A percentile compares a stretch with the other conserved stretches of the same genome.
phyloP scores from a whole-genome alignment of 108 stramenopile species.

The Cylindrotheca closterium region DNA sequence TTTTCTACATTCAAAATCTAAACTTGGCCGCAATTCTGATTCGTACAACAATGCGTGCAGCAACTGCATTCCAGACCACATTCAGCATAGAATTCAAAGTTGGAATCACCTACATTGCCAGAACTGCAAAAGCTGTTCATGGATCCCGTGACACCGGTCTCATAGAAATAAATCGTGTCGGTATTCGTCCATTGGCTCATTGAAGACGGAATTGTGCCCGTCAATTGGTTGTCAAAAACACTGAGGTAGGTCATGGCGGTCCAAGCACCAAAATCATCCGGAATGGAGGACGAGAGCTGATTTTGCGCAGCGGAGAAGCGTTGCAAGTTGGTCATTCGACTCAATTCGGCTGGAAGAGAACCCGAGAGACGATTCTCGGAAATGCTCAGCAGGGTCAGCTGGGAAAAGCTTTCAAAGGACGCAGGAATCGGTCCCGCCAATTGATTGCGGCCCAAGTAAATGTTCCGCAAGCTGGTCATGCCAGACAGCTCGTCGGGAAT shows the following conservation, averaged over 20 bases:
- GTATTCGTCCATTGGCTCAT: conserved; percentile 23
- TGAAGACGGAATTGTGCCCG: conserved; percentile 44
- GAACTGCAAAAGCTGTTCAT: neutral
- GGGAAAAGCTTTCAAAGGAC: conserved; percentile 23
- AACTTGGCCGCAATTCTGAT: neutral
- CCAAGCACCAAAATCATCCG: conserved; percentile 24
- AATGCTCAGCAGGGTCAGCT: conserved; percentile 16
- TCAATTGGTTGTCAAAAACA: conserved; percentile 44
- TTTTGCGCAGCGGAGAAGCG: conserved; percentile 39
- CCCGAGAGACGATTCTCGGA: conserved; percentile 28
- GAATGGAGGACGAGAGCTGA: conserved; percentile 31
- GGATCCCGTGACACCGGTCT: neutral
- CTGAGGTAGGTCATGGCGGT: conserved; percentile 40
- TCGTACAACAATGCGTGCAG: neutral
- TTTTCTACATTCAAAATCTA: no score
- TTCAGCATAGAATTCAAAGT: neutral
- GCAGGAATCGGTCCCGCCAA: conserved; percentile 26
- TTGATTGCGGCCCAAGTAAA: conserved; percentile 4
- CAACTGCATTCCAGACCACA: neutral
- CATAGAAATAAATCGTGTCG: neutral
- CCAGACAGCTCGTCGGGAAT: neutral
- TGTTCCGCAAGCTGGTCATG: neutral
- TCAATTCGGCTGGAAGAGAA: conserved; percentile 66
- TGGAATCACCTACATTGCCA: no score
- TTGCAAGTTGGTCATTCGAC: conserved; percentile 48